Conservation (phyloP, 305 asterid species). For the Fraxinus floribunda region DNA sequence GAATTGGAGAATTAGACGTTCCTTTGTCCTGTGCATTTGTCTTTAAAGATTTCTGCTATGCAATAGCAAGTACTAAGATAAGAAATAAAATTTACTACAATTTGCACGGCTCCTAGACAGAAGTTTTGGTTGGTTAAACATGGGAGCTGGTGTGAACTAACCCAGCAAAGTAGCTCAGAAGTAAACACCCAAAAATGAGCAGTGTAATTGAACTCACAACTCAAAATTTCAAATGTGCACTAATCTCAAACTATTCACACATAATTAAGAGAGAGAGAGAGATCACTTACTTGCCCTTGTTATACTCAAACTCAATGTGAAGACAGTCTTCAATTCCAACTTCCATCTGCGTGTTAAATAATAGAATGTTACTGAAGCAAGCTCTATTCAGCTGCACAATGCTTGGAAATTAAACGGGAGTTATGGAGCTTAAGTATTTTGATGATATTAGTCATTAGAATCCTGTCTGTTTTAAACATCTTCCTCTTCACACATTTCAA, state of each 20-base stretch:
- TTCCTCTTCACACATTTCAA: not conserved
- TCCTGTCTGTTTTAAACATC: constrained; percentile 9
- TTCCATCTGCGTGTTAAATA: constrained; percentile 73
- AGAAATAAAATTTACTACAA: not conserved
- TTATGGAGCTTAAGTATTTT: not conserved
- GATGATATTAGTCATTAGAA: not conserved
- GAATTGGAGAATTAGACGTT: not conserved
- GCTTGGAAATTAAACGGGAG: constrained; percentile 11
- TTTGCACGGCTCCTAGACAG: not conserved
- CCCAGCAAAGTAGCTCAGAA: not conserved
- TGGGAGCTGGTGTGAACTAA: not conserved
- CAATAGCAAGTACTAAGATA: not conserved
- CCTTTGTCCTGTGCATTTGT: not conserved
- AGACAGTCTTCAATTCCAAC: constrained; percentile 99
- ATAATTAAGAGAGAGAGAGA: not conserved
- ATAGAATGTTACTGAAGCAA: constrained; percentile 12
- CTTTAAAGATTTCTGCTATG: not conserved
- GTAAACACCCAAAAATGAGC: not conserved
- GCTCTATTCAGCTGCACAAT: not conserved
- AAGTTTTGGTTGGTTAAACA: not conserved
- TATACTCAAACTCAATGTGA: constrained; percentile 97
- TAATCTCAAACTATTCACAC: not conserved
- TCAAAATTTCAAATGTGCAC: not conserved
- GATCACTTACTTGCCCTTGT: constrained; percentile 84
- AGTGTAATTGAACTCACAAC: not conserved